These are phyloP conservation scores for Apophysomyces ossiformis DNA, from an alignment of 371 early-diverging fungal genomes.

Conservation along the genomic window DNA sequence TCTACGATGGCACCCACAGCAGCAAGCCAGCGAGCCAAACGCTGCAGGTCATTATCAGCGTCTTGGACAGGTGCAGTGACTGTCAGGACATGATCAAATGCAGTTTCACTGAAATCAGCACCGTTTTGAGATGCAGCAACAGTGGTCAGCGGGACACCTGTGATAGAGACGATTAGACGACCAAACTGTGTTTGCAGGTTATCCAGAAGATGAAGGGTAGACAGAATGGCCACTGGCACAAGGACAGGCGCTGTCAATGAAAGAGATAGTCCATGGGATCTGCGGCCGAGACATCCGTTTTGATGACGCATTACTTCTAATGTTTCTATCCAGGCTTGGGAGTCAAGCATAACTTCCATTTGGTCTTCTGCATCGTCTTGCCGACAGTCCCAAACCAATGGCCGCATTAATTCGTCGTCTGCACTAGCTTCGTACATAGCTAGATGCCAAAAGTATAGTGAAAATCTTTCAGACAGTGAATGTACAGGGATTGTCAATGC, in stretches of 20 bases:
- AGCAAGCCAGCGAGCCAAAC: conserved; percentile 43
- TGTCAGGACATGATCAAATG: conserved; percentile 11
- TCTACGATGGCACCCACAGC: conserved; percentile 39
- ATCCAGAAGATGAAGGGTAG: conserved; percentile 38
- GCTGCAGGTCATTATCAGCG: conserved; percentile 27
- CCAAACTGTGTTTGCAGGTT: conserved; percentile 31
- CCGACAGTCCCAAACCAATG: conserved; percentile 31
- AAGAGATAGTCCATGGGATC: conserved; percentile 11
- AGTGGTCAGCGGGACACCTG: not conserved
- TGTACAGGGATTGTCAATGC: conserved; percentile 21
- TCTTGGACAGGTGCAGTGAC: conserved; percentile 13
- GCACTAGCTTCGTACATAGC: conserved; percentile 29
- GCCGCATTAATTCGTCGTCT: conserved; percentile 26
- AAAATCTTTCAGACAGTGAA: conserved; percentile 21
- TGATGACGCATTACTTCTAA: conserved; percentile 30
- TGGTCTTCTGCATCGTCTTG: conserved; percentile 27
- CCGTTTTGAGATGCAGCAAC: conserved; percentile 10
- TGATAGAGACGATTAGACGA: conserved; percentile 22
- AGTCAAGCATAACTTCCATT: conserved; percentile 27
- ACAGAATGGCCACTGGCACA: conserved; percentile 42
- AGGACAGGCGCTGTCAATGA: conserved; percentile 40
- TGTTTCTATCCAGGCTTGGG: conserved; percentile 37
- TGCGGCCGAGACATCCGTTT: conserved; percentile 3
- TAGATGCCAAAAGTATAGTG: conserved; percentile 33
- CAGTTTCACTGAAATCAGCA: conserved; percentile 7